Base-by-base conservation (phyloP, 805 yeast genomes). In the Candida lessepsii region DNA sequence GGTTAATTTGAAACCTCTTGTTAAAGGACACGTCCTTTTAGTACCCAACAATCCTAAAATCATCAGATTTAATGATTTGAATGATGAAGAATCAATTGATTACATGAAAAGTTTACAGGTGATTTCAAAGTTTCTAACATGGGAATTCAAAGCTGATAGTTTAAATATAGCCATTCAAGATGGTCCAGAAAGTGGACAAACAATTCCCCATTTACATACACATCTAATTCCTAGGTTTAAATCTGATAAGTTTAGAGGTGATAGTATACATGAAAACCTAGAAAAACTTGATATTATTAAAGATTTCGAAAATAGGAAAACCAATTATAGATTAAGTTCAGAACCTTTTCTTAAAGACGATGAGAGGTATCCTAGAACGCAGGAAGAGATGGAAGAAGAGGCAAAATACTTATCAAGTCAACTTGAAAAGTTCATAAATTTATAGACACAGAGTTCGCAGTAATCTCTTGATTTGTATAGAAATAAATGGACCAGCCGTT, bases 111-210 rank as follows among this genome's bases (percentile, higher is more conserved):
- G 96, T 0, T 66, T 93, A 8, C 96, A 86, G 49, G 54, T 75
- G 34, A 73, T 93, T 0, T 81, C 88, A 45, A 63, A 65, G 39
- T 83, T 89, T 47, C 80, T 93, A 11, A 81, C 75, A 47, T 54
- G 70, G 42, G 66, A 73, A 9, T 93, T 81, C 58, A 72, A 80
- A 25, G 95, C 96, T 2, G 95, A 90, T 50, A 71, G 96, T 1
- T 56, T 89, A 44, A 95, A 95, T 56, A 74, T 93, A 28, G 91
- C 97, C 9, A 87, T 95, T 44, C 99, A 93, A 59, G 99, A 93
- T 58, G 99, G 99, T 0, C 86, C 89, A 0, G 88, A 88, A 36
- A 91, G 97, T 1, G 99, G 99, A 3, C 99, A 93, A 58, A 78
- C 90, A n/a, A 82, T 93, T 2, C 96, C 97, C 4, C 99, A 93